Base-by-base conservation (phyloP, 306 rosid genomes). In the Astragalus glycyphyllos region DNA sequence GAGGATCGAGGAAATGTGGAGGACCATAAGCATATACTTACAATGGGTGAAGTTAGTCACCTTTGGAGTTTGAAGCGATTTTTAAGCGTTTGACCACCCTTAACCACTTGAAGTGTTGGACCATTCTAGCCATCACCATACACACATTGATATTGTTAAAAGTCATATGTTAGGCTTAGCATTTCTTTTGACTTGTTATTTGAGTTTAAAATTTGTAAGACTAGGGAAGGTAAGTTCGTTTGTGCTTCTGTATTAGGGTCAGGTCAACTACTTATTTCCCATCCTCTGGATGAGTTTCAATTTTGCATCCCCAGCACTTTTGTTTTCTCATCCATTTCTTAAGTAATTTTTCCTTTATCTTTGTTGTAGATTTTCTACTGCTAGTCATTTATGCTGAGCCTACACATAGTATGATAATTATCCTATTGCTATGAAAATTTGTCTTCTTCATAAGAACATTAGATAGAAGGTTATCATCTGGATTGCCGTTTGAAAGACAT, bases 401-500 rank as follows among this genome's bases (percentile, higher is more conserved):
- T 46, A 12, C 54, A 15, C 26, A 40, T n/a, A 54, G 23, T 40
- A 14, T 10, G 16, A 49, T 10, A 50, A 34, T 15, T 31, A 50
- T 37, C 17, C 14, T 8, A 12, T 17, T 68, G 11, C 11, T 2
- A 9, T 26, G 32, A 23, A 55, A 42, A 23, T 3, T 8, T 40
- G 3, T 11, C 11, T 49, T 72, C 62, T 26, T 46, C 41, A 73
- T 51, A 38, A 37, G 41, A 42, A 50, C 16, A 2, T 44, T 45
- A n/a, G n/a, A 44, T 14, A 53, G 45, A 47, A 44, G 12, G 31
- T 53, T 44, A 47, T 51, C 35, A 31, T 26, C 14, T 49, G 46
- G 46, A 62, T 62, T 41, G 16, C 46, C 11, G 48, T 32, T 5
- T 51, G 5, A 59, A 68, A 45, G 42, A 61, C 20, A 11, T 40